These are phyloP conservation scores for Cryptococcus wingfieldii DNA, from an alignment of 1,284 basidiomycete genomes.

Conservation along the genomic window DNA sequence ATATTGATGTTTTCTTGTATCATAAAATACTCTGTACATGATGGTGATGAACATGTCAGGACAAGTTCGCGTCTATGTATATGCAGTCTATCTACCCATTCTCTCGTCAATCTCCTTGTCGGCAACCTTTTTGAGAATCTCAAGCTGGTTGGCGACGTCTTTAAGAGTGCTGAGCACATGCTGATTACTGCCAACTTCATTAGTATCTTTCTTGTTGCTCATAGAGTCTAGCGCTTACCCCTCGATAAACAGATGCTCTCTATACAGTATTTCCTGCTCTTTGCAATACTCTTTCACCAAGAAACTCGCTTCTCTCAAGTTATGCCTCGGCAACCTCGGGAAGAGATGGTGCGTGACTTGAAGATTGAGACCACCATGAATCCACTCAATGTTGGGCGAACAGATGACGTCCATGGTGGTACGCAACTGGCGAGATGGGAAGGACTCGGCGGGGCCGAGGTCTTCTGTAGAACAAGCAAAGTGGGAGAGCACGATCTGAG, in stretches of 20 bases:
- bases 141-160: slow-evolving; percentile 48
- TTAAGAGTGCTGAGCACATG: slow-evolving; percentile 44
- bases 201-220: no score
- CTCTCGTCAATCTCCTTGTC: slow-evolving; percentile 43
- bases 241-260: slow-evolving; percentile 81
- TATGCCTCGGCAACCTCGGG: slow-evolving; percentile 91
- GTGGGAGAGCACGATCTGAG: slow-evolving; percentile 95
- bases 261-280: slow-evolving; percentile 78
- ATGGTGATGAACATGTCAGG: no score
- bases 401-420: slow-evolving; percentile 96
- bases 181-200: slow-evolving; percentile 26
- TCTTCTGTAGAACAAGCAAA: slow-evolving; percentile 94
- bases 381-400: slow-evolving; percentile 71
- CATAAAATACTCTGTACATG: no score
- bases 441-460: slow-evolving; percentile 84
- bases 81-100: slow-evolving; percentile 2
- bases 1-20: no score
- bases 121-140: slow-evolving; percentile 46
- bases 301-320: slow-evolving; percentile 72
- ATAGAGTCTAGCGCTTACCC: slow-evolving; percentile 51
- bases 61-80: no score
- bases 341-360: slow-evolving; percentile 98
- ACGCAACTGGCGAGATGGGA: slow-evolving; percentile 85
- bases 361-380: slow-evolving; percentile 89
- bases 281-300: slow-evolving; percentile 80